Evolutionary conservation across 169 alveolate genomes (phyloP), one percentile per base, ranked within the genome.

Genomic region (Plasmodium gaboni): DNA sequence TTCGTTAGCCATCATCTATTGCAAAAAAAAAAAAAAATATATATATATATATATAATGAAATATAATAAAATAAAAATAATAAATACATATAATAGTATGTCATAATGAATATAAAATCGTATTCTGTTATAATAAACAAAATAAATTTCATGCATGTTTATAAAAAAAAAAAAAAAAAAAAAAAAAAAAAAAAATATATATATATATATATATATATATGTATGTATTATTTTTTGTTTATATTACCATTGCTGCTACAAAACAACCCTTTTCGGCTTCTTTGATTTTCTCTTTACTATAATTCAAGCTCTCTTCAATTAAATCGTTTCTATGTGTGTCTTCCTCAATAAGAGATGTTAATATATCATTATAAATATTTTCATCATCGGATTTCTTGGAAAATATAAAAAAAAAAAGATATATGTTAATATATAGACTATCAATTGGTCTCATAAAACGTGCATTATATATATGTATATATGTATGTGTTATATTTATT

Each of bases 1-100:
- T 69, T 78, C 89, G 32, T 78, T 64, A 70, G 89, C 89, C 89
- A 78, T 78, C 89, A 78, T 78, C 89, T 78, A 26, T 24, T 19
- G 24, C 6, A 65, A 63, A 63, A 8, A 61, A 74, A 74, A 74
- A 74, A 19, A 73, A 19, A 53, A 19, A 10, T 32, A 67, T 69
- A 42, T 64, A 5, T 6, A n/a, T 17, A 55, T 55, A 46, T 73
- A 26, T 73, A 61, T 61, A 55, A 64, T 42, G 17, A 28, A 74
- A 15, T 13, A 26, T 60, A 13, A 55, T 17, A 55, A 55, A 55
- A 55, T 17, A 71, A 48, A 12, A 10, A 42, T 48, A 44, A 26
- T 26, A 19, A 19, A 38, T 38, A 38, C 46, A 38, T 38, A 38
- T 5, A 38, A 38, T 1, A 38, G 46, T 38, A 38, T 38, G 1